Evolutionary conservation across 805 yeast genomes (phyloP), one percentile per base, ranked within the genome.

Genomic region (Pichia membranifaciens): DNA sequence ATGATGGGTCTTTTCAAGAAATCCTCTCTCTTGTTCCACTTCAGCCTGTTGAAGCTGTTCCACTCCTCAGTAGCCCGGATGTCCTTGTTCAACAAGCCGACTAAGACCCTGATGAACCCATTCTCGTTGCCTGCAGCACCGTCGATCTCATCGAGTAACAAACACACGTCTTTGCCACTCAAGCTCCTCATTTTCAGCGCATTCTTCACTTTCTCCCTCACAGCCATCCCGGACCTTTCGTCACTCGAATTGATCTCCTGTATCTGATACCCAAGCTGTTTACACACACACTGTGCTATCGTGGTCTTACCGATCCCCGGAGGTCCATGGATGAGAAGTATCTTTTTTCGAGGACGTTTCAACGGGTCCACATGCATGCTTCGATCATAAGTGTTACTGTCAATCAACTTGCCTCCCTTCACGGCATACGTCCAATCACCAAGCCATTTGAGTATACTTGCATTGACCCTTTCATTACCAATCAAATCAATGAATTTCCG

Each of bases 281-380:
- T 74, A 3, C 96, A 93, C 33, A 89, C 74, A 1, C 88, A 78
- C 58, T 90, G 96, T 0, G 91, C 87, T 2, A 89, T 82, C 0
- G 93, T 78, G 0, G 98, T 90, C 60, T 91, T 91, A 9, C 99
- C 99, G 16, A 84, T 73, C 2, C 99, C 99, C 0, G 96, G 89
- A 0, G 96, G 93, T 0, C 99, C 99, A 60, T 84, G 88, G 10
- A 93, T 75, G 36, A 93, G 67, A 18, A 93, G 60, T 0, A 93
- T 72, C 53, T 79, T 83, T 44, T 74, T 74, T 15, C 63, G 67
- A 0, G 90, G 90, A 47, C 90, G 68, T 25, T 75, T 71, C 36
- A 75, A 70, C 0, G 78, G 76, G 58, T 82, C 88, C 1, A 48
- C 38, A 5, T 51, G 53, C 4, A 51, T 51, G 23, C 45, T 47